Evolutionary conservation across 2,329 filamentous ascomycete species (phyloP), one percentile per base, ranked within the genome.

Genomic region (Epichloe aotearoae): DNA sequence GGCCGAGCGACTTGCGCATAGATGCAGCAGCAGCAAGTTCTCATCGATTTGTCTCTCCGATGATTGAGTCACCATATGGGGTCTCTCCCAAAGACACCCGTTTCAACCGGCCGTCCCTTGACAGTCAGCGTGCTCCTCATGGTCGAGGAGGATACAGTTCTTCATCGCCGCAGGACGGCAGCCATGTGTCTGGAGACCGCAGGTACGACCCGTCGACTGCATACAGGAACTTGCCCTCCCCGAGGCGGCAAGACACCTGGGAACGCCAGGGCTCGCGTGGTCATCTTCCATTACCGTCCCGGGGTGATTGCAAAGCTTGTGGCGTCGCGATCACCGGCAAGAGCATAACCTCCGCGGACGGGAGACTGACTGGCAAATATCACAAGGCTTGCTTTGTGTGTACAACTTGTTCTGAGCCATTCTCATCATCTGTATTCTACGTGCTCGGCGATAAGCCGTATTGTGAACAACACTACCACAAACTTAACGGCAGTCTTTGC

Each of bases 331-430:
- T 98, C 59, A 79, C 81, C 43, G 91, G 89, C 19, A 97, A 96
- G 69, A 95, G 89, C 1, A 83, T 98, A 52, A 95, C 91, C 36
- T 95, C 89, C 14, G 89, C 89, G 1, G 93, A 96, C 59, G 93
- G 93, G 15, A 83, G 90, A 23, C 73, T 98, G 23, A 95, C 88
- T 0, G 93, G 93, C 10, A 84, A 89, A 55, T 98, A 95, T 66
- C 93, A 98, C 73, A 95, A 94, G 66, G 79, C 84, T 4, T 98
- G 91, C 66, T 97, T 98, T 63, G 86, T 91, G 11, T 98, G 93
- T 74, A 79, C 81, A 4, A 89, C 85, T 1, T 98, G 93, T 70
- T 73, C 74, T 11, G 76, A 82, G 50, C 84, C 89, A 1, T 98
- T 97, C 62, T 74, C 82, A 19, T 95, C 89, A 0, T 79, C 88